Evolutionary conservation across 1,284 basidiomycete genomes (phyloP).

Genomic region (Inonotus hispidus): DNA sequence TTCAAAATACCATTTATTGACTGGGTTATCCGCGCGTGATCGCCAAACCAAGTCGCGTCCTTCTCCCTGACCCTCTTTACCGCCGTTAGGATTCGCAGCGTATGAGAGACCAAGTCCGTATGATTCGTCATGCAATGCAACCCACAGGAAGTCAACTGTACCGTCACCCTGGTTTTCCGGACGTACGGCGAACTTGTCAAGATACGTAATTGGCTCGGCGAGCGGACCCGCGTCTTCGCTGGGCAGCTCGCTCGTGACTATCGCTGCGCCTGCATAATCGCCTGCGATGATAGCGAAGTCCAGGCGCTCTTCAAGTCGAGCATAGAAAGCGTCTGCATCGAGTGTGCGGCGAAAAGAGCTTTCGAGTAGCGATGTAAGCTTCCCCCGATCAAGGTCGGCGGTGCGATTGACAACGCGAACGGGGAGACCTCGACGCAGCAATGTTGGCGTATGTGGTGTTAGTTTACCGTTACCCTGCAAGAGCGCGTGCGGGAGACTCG

Average conservation of each 20-base stretch:
- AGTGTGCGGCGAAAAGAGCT: constrained; percentile 79
- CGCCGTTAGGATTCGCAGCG: constrained; percentile 94
- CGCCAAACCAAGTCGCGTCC: constrained; percentile 98
- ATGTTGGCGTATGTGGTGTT: constrained; percentile 87
- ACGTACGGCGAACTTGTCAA: constrained; percentile 98
- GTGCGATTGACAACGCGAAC: constrained; percentile 75
- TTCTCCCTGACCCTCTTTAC: constrained; percentile 81
- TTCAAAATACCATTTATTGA: constrained; percentile 99
- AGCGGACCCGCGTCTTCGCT: constrained; percentile 27
- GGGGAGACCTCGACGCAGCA: constrained; percentile 85
- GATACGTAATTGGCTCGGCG: constrained; percentile 70
- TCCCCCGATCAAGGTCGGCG: constrained; percentile 65
- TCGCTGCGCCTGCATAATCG: constrained; percentile 93
- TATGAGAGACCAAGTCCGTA: constrained; percentile 93
- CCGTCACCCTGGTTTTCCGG: constrained; percentile 96
- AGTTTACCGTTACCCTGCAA: constrained; percentile 81
- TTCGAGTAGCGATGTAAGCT: constrained; percentile 81
- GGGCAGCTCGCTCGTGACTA: constrained; percentile 81
- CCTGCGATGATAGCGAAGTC: constrained; percentile 96
- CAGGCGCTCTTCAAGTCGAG: constrained; percentile 67
- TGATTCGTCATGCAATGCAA: constrained; percentile 96
- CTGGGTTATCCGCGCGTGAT: constrained; percentile 85
- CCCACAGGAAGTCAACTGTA: constrained; percentile 99
- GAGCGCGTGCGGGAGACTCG: constrained; percentile 89
- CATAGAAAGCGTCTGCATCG: constrained; percentile 73